These are phyloP conservation scores for Beauveria sp. DNA, from an alignment of 2,329 filamentous ascomycete genomes.

Conservation along the genomic window DNA sequence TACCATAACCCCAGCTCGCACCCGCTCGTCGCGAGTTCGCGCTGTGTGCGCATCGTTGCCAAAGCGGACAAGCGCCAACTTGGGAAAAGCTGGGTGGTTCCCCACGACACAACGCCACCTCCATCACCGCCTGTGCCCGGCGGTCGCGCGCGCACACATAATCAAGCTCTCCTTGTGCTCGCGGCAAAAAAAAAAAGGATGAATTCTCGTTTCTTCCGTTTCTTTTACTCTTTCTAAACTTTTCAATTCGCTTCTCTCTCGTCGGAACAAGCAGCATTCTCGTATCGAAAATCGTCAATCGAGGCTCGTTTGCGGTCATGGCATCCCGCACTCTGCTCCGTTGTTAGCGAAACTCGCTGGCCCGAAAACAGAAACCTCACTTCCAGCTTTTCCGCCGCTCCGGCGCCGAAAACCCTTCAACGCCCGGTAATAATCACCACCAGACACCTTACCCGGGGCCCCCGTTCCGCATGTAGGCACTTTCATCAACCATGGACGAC, in stretches of 20 bases:
- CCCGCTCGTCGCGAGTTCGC: too few species aligned
- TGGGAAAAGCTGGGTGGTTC: background rate
- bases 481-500: background rate
- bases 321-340: background rate
- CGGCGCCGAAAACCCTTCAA: background rate
- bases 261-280: background rate
- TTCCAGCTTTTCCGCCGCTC: background rate
- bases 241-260: background rate
- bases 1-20: too few species aligned
- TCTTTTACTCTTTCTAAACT: background rate
- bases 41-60: background rate
- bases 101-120: conserved; percentile 2
- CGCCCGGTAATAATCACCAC: background rate
- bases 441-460: background rate
- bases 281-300: background rate
- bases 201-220: too few species aligned
- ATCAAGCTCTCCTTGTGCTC: background rate
- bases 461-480: background rate
- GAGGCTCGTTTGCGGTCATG: background rate
- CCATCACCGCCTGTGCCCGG: background rate
- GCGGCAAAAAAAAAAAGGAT: background rate
- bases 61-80: background rate
- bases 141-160: background rate
- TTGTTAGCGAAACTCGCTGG: background rate
- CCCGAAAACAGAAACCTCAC: background rate